Base-by-base conservation (phyloP, 2,329 filamentous ascomycete genomes). In the Tolypocladium tundrense region DNA sequence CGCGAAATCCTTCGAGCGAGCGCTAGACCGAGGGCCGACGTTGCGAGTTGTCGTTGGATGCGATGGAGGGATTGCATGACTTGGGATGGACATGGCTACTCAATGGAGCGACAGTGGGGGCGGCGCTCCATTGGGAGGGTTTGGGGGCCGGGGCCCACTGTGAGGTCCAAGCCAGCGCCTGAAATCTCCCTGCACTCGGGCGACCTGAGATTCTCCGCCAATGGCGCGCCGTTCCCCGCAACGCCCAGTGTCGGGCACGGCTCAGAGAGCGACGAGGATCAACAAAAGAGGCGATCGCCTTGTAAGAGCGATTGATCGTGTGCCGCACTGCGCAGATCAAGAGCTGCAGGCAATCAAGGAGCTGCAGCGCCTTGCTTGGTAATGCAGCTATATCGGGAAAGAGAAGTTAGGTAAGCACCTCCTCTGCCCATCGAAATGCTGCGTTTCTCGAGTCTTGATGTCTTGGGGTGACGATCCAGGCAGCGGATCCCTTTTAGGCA, bases 141-240 rank as follows among this genome's bases (percentile, higher is more conserved):
- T 16, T 24, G 24, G 24, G 24, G 24, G 43, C 9, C 4, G 40
- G 19, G 42, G 41, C 19, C 41, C 27, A 45, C 41, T 27, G 27
- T 6, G n/a, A 33, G 40, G 45, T 33, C 45, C 27, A 33, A 19
- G 14, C 45, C 45, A 19, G 27, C 7, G 14, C 43, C 45, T 48
- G 5, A 5, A 16, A 16, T 19, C 13, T 13, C 50, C 51, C 4
- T 31, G 52, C 21, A 33, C 21, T 35, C 16, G 19, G 1, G 21
- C 55, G 19, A 31, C 54, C 19, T n/a, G 50, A 57, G 48, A 57
- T 57, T 57, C 27, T 57, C 55, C 55, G 55, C 55, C 55, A 57
- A 57, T 57, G 27, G 39, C 19, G 19, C 13, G 11, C 1, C 48
- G 45, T 41, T 31, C 43, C 48, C 50, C 31, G 21, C 51, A 16